These are phyloP conservation scores for Candida gorgasii DNA, from an alignment of 805 yeast genomes.

Conservation along the genomic window DNA sequence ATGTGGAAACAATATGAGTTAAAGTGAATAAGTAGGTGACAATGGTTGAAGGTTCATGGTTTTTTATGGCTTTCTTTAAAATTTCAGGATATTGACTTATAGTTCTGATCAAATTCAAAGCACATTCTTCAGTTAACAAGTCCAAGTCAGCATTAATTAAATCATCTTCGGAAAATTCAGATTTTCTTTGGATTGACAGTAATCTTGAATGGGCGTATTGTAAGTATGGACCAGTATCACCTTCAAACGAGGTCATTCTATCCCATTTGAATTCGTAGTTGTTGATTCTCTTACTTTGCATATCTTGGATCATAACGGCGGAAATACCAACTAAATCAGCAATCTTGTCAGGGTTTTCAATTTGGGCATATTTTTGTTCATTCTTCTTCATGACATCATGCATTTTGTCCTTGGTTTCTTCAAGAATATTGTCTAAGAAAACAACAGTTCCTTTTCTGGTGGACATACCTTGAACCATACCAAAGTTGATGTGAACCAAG, in stretches of 20 bases:
- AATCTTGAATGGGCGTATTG: slow-evolving; percentile 98
- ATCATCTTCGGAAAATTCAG: slow-evolving; percentile 46
- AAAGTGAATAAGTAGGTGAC: slow-evolving; percentile 91
- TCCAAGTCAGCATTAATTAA: slow-evolving; percentile 54
- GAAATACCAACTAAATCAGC: slow-evolving; percentile 96
- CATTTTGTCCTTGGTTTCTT: slow-evolving; percentile 92
- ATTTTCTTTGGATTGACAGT: slow-evolving; percentile 89
- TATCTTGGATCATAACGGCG: slow-evolving; percentile 98
- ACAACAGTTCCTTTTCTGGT: slow-evolving; percentile 98
- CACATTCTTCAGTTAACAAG: slow-evolving; percentile 69
- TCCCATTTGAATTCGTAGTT: slow-evolving; percentile 97
- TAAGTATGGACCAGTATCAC: slow-evolving; percentile 98
- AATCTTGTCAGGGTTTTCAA: slow-evolving; percentile 88
- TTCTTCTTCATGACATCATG: slow-evolving; percentile 95
- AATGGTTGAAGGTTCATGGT: slow-evolving; percentile 88
- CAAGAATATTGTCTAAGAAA: slow-evolving; percentile 90
- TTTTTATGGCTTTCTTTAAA: slow-evolving; percentile 77
- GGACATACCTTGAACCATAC: slow-evolving; percentile 98
- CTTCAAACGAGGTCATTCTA: slow-evolving; percentile 97
- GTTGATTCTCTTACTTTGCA: slow-evolving; percentile 95
- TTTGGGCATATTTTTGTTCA: slow-evolving; percentile 86
- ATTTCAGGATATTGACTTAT: slow-evolving; percentile 91
- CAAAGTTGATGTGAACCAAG: slow-evolving; percentile 85
- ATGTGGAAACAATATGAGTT: slow-evolving; percentile 92
- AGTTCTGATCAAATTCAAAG: slow-evolving; percentile 68